Evolutionary conservation across 2,329 filamentous ascomycete genomes (phyloP).

Genomic region (Neofusicoccum ribis): DNA sequence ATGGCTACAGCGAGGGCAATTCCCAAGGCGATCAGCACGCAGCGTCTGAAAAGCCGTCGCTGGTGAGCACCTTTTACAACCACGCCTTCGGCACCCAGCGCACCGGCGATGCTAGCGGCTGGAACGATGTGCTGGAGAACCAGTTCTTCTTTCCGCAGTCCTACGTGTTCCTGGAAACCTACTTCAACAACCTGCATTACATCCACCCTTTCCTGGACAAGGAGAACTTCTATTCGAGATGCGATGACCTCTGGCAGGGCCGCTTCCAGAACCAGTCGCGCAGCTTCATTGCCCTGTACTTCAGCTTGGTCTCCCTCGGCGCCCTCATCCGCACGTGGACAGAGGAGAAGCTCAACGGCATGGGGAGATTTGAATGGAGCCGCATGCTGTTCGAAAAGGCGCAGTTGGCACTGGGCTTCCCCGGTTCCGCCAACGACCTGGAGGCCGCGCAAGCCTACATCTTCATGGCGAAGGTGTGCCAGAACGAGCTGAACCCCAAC

Average conservation of each 20-base stretch:
- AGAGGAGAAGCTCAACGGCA: conserved; percentile 45
- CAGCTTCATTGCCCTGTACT: conserved; percentile 51
- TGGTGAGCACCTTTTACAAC: conserved; percentile 50
- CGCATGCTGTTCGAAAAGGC: conserved; percentile 49
- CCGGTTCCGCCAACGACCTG: conserved; percentile 48
- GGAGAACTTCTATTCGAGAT: conserved; percentile 44
- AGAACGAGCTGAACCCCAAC: conserved; percentile 52
- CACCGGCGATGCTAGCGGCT: conserved; percentile 2
- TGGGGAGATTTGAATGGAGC: conserved; percentile 50
- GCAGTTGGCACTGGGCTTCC: conserved; percentile 38
- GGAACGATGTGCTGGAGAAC: conserved; percentile 23
- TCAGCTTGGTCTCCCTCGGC: conserved; percentile 50
- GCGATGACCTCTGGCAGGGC: conserved; percentile 47
- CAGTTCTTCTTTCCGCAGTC: conserved; percentile 48
- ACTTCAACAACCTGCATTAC: conserved; percentile 52
- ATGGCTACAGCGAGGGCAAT: conserved; percentile 7
- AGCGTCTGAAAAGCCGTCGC: conserved; percentile 34
- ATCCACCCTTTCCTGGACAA: conserved; percentile 53
- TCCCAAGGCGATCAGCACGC: conserved; percentile 21
- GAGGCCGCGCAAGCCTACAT: conserved; percentile 52
- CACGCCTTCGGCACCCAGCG: conserved; percentile 40
- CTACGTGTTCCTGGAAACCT: conserved; percentile 48
- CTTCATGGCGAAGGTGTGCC: conserved; percentile 52
- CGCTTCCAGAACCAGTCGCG: conserved; percentile 31
- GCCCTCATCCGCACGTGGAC: conserved; percentile 48